These are phyloP conservation scores for Epichloe gansuensis DNA, from an alignment of 2,329 filamentous ascomycete species.

Conservation along the genomic window DNA sequence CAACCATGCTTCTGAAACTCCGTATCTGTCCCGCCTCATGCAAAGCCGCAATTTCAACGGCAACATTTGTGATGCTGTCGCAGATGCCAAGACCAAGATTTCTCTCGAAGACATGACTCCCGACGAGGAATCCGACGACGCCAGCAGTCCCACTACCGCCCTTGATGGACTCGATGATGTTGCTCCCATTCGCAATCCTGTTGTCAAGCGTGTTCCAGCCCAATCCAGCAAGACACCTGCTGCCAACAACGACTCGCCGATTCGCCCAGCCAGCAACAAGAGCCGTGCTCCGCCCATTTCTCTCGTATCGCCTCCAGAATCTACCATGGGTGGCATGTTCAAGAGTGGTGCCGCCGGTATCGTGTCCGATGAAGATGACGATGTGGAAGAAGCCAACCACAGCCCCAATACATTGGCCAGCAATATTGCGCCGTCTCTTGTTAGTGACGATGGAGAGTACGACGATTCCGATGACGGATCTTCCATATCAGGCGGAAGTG, in stretches of 20 bases:
- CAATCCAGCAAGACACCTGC: slow-evolving; percentile 41
- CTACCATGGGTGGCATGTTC: slow-evolving; percentile 9
- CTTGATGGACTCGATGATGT: slow-evolving; percentile 8
- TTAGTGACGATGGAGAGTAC: slow-evolving; percentile 71
- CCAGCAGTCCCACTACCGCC: slow-evolving; percentile 9
- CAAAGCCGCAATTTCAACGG: slow-evolving; percentile 47
- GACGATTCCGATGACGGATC: slow-evolving; percentile 58
- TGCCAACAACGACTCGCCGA: slow-evolving; percentile 23
- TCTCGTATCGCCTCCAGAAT: slow-evolving; percentile 25
- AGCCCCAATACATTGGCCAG: slow-evolving; percentile 59
- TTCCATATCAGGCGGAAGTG: slow-evolving; percentile 44
- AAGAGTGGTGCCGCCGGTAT: slow-evolving; percentile 12
- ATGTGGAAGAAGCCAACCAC: slow-evolving; percentile 46
- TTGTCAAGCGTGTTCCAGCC: slow-evolving; percentile 46
- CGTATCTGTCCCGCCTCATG: slow-evolving; percentile 56
- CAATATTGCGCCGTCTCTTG: slow-evolving; percentile 67
- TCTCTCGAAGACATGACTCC: slow-evolving; percentile 37
- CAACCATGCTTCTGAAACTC: slow-evolving; percentile 44
- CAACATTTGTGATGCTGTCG: slow-evolving; percentile 46
- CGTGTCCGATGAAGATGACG: slow-evolving; percentile 34
- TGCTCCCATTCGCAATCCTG: slow-evolving; percentile 22
- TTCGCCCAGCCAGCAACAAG: slow-evolving; percentile 47
- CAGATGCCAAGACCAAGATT: slow-evolving; percentile 44
- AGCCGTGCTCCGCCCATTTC: slow-evolving; percentile 29
- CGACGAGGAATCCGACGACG: slow-evolving; percentile 41